Evolutionary conservation across 768 basidiomycete genomes (phyloP), one percentile per base, ranked within the genome.

Genomic region (Baorangia bicolor): DNA sequence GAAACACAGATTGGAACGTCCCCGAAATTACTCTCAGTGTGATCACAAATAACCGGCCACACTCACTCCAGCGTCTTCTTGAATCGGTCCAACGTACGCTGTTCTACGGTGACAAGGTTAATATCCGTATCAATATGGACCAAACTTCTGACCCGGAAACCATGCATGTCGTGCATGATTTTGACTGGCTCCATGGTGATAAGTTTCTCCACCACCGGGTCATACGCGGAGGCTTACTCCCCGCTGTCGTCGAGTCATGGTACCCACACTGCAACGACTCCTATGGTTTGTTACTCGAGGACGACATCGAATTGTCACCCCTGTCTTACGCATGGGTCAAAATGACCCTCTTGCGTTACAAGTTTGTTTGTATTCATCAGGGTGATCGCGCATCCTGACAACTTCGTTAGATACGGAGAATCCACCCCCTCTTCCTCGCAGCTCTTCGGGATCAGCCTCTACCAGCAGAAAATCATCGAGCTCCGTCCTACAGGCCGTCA

Each of bases 211-310:
- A 91, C 51, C 89, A 86, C 63, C 82, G 93, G 25, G 78, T 92
- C 53, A 72, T 89, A n/a, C 86, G 85, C 54, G 92, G 85, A 2
- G 92, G 92, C 5, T 76, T 94, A 20, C 80, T 94, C 51, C 79
- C 89, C 3, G 89, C 92, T 7, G 84, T 95, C 14, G 87, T 93
- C 14, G 92, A 94, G 71, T 90, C 90, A 5, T 95, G 93, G 92
- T 94, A 91, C 65, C 92, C 93, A 5, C 71, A 75, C 25, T 78
- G 79, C 30, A 80, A 91, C 56, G 74, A 94, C 61, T 81, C 84
- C 2, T 93, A 92, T 66, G 92, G 88, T 8, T 67, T 94, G 20
- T 72, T 94, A 20, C 79, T 94, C 21, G 92, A 94, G 69, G 92
- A 94, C 64, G 92, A 95, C 65, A 78, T 92, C 11, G 93, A 95